Base-by-base conservation (phyloP, 2,329 filamentous ascomycete species). In the Allantophomopsis cytisporea region DNA sequence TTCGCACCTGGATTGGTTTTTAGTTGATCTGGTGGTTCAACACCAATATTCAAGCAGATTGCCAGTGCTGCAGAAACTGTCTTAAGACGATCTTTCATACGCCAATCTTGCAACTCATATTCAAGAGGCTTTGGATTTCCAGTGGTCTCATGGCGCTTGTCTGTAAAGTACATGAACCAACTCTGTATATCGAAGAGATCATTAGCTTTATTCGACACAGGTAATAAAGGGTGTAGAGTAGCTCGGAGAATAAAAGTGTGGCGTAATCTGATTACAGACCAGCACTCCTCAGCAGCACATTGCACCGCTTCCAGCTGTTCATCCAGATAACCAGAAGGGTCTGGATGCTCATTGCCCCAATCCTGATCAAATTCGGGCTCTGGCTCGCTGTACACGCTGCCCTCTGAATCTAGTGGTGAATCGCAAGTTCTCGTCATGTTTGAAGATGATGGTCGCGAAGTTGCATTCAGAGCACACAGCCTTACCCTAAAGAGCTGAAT, bases 91-190 rank as follows among this genome's bases (percentile, higher is more conserved):
- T 98, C 91, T 50, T 87, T 80, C 83, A 96, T 95, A 42, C 91
- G 82, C 91, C 91, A 98, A 58, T 96, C 91, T 56, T 94, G 83
- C 5, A 94, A 64, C 45, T 76, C 68, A 48, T 73, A 74, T 18
- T 64, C 59, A 14, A 69, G 71, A 39, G 76, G 71, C 55, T 87
- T 85, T 13, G 87, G 85, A 49, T 88, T 86, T 16, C 87, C 91
- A 30, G 86, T 89, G 16, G 86, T 91, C 58, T 96, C 91, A 61
- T 98, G 91, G 39, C 89, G 81, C 61, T 96, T 96, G 61, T 98
- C 91, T 46, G 89, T 95, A 60, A 84, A 98, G 63, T 98, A 98
- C 89, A 96, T 96, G 66, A 94, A 96, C 76, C 94, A 98, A 49
- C 86, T 93, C 83, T 94, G 60, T 40, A 44, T 23, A 41, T n/a